A percentile compares a stretch with the other conserved stretches of the same genome.
phyloP scores from a whole-genome alignment of 306 rosid species.

The Cucumis sativus region DNA sequence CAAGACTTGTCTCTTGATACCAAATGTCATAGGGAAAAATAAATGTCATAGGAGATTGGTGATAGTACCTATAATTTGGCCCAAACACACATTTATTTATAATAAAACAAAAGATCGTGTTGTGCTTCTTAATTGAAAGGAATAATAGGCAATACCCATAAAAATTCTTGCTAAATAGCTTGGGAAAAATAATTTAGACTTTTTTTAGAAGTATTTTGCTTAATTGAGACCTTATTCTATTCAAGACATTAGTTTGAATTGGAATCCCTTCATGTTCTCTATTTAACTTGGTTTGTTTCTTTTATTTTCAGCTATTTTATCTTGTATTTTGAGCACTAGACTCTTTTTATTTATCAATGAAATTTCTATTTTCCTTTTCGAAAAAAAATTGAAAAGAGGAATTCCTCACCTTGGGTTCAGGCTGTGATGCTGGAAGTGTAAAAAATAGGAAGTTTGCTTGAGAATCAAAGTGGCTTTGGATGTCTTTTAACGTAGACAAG shows the following conservation, averaged over 20 bases:
- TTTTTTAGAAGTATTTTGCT: background rate
- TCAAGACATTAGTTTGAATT: no score
- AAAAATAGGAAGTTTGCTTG: background rate
- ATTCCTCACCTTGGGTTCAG: background rate
- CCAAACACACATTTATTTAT: background rate
- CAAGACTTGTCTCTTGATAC: background rate
- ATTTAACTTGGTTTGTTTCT: no score
- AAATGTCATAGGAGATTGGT: background rate
- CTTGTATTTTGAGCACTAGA: no score
- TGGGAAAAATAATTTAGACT: background rate
- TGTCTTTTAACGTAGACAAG: background rate
- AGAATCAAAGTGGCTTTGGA: background rate
- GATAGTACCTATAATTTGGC: background rate
- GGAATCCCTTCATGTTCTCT: no score
- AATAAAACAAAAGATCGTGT: background rate
- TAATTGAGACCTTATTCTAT: no score
- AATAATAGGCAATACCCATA: background rate
- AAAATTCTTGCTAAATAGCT: background rate
- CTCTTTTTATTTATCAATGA: no score
- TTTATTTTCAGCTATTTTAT: no score
- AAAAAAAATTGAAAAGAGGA: background rate
- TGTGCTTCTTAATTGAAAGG: background rate
- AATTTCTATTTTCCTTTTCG: no score
- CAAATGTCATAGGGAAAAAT: background rate
- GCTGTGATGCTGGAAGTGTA: background rate